Evolutionary conservation across 257 asterid genomes (phyloP).

Genomic region (Cinchona pubescens): DNA sequence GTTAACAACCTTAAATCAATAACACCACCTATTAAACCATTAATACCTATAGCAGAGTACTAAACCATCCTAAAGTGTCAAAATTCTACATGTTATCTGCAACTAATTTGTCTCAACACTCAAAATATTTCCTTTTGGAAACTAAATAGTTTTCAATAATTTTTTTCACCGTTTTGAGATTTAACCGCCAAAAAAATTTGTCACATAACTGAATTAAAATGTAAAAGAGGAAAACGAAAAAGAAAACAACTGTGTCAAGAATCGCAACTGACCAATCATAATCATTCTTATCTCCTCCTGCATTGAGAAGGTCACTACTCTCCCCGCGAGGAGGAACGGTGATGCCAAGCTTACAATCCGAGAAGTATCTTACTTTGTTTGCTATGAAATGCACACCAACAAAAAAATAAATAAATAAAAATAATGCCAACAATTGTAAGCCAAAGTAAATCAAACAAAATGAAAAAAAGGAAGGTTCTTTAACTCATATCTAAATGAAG

Average conservation of each 20-base stretch:
- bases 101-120: neutral
- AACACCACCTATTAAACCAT: slow-evolving; percentile 22
- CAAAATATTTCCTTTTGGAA: neutral
- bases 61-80: neutral
- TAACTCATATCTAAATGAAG: neutral
- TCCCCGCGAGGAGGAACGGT: slow-evolving; percentile 83
- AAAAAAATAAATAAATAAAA: slow-evolving; percentile 37
- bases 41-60: slow-evolving; percentile 17
- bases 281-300: slow-evolving; percentile 85
- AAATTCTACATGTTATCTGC: neutral
- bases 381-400: slow-evolving; percentile 60
- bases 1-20: slow-evolving; percentile 71
- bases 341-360: slow-evolving; percentile 68
- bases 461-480: slow-evolving; percentile 8
- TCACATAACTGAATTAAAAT: neutral
- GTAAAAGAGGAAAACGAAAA: neutral
- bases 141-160: neutral
- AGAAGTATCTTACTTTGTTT: slow-evolving; percentile 52
- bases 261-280: slow-evolving; percentile 74
- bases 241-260: slow-evolving; percentile 12
- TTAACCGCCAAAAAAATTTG: neutral
- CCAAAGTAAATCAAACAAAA: slow-evolving; percentile 21
- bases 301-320: slow-evolving; percentile 80
- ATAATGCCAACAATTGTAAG: slow-evolving; percentile 27
- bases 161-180: neutral